These are phyloP conservation scores for Candida ipomoeae DNA, from an alignment of 805 yeast species.

Conservation along the genomic window DNA sequence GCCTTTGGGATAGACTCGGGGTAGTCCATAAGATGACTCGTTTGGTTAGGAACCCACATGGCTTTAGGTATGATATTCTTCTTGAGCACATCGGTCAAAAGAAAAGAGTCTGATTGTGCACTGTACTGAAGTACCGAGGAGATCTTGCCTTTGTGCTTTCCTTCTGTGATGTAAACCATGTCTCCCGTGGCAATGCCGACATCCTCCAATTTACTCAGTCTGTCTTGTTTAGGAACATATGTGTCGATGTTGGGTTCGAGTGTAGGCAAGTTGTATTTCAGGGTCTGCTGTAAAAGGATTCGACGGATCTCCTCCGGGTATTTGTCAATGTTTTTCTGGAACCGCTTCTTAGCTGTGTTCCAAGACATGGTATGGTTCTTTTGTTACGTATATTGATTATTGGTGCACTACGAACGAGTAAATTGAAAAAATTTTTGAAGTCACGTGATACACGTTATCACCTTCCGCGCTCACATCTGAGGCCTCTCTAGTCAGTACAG, in stretches of 20 bases:
- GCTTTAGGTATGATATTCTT: conserved; percentile 65
- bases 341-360: conserved; percentile 31
- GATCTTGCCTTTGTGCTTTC: conserved; percentile 69
- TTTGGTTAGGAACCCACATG: conserved; percentile 69
- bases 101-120: conserved; percentile 56
- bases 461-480: neutral
- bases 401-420: conserved; percentile 1
- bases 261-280: conserved; percentile 32
- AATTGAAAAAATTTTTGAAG: conserved; percentile 7
- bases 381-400: neutral
- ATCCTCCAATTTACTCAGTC: conserved; percentile 45
- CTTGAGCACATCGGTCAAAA: conserved; percentile 65
- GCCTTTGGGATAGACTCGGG: conserved; percentile 60
- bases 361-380: conserved; percentile 27
- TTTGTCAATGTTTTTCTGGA: conserved; percentile 33
- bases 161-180: conserved; percentile 66
- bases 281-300: conserved; percentile 18
- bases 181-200: conserved; percentile 73
- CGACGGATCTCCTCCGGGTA: conserved; percentile 31
- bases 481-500: conserved; percentile 55
- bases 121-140: conserved; percentile 61
- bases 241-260: conserved; percentile 20
- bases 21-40: conserved; percentile 63
- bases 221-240: conserved; percentile 23
- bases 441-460: conserved; percentile 9